These are phyloP conservation scores for Aspergillus sp. DNA, from an alignment of 2,329 filamentous ascomycete genomes.

Conservation along the genomic window DNA sequence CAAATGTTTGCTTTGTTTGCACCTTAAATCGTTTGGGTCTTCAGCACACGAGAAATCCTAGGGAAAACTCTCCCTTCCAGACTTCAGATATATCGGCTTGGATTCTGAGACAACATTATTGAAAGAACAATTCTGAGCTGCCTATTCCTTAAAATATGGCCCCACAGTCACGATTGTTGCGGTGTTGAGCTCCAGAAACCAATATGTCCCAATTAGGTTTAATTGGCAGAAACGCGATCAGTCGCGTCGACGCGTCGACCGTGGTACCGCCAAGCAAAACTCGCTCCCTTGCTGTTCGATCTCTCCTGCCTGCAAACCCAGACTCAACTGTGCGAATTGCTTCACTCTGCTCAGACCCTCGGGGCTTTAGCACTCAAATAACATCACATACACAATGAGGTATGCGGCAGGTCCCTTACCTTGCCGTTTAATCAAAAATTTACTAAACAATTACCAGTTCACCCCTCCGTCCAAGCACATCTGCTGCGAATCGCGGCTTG, in stretches of 20 bases:
- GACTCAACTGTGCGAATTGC: constrained; percentile 11
- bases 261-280: constrained; percentile 19
- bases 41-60: not conserved
- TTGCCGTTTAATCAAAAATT: not conserved
- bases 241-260: constrained; percentile 20
- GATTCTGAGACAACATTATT: not conserved
- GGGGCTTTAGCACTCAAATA: constrained; percentile 2
- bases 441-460: constrained; percentile 57
- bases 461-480: constrained; percentile 76
- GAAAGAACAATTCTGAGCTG: not conserved
- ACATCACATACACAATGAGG: constrained; percentile 30
- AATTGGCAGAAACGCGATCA: constrained; percentile 35
- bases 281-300: constrained; percentile 18
- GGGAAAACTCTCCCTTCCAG: not conserved
- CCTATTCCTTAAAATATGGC: not conserved
- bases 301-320: constrained; percentile 17
- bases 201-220: constrained; percentile 28
- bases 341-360: constrained; percentile 9
- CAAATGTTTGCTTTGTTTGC: constrained; percentile 30
- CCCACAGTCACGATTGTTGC: not conserved
- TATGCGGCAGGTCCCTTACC: constrained; percentile 18
- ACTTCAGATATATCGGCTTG: not conserved
- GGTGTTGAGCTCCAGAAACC: not conserved
- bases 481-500: constrained; percentile 77
- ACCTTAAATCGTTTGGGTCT: constrained; percentile 18